Base-by-base conservation (phyloP, 257 asterid species). In the Lithospermum erythrorhizon region DNA sequence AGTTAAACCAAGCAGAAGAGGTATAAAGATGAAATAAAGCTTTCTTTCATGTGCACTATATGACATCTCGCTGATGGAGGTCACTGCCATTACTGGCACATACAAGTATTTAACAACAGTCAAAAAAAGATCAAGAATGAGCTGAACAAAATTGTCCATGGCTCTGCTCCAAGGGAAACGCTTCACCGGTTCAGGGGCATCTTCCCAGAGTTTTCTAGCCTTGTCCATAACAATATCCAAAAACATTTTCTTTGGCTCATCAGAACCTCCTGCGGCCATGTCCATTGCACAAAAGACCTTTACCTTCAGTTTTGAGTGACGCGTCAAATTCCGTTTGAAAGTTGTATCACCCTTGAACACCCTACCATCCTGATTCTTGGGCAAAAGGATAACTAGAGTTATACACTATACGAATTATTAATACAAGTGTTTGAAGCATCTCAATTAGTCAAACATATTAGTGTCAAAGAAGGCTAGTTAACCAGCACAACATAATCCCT, bases 31-130 rank as follows among this genome's bases (percentile, higher is more conserved):
- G 19, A 86, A 67, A 74, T 68, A 73, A 17, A 89, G 74, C 84
- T 86, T 86, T 77, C 83, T 82, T 81, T 93, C 97, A 51, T 89
- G 97, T 23, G 97, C 97, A 73, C 96, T 86, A 68, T 89, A 93
- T 52, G 96, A 93, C 89, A 89, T 70, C 75, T 93, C 96, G 29
- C 98, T 93, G 49, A 88, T 51, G 7, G 89, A 78, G 25, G 91
- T 78, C 58, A 86, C 68, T 69, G 71, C 65, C 60, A 89, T 76
- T 61, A 84, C 37, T 24, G 97, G 98, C 17, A 84, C 15, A 48
- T 76, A 81, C 48, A 93, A 72, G 71, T 68, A 84, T 75, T 81
- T 86, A 63, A 77, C 30, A 58, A 84, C 95, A 18, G 78, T 68
- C 69, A 93, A 63, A 61, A 70, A 58, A 65, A 84, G 78, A 73